Conservation (phyloP, 1,139 yeast species). For the Yamadazyma mexicana region DNA sequence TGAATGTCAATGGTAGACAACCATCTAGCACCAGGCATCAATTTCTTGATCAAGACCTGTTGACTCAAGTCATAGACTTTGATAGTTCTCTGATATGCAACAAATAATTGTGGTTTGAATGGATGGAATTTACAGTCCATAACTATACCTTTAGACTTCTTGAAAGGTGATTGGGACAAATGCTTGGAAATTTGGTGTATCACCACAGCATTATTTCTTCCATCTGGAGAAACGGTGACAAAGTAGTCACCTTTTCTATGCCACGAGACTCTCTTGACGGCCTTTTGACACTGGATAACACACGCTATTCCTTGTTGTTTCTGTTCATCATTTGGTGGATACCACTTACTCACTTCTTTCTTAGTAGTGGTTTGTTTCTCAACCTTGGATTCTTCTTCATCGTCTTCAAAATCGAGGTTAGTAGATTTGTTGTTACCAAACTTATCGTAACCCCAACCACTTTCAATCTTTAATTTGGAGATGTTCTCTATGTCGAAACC, state of each 20-base stretch:
- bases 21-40: slow-evolving; percentile 96
- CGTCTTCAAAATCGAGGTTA: slow-evolving; percentile 37
- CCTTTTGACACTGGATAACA: slow-evolving; percentile 64
- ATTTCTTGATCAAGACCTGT: slow-evolving; percentile 78
- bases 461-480: slow-evolving; percentile 76
- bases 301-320: slow-evolving; percentile 70
- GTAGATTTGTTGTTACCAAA: slow-evolving; percentile 52
- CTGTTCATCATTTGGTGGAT: slow-evolving; percentile 70
- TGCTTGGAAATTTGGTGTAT: slow-evolving; percentile 95
- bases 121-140: slow-evolving; percentile 98
- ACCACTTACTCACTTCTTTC: slow-evolving; percentile 78
- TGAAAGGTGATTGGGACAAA: slow-evolving; percentile 95
- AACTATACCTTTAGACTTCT: slow-evolving; percentile 87
- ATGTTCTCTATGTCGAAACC: slow-evolving; percentile 85
- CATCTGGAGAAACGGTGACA: slow-evolving; percentile 89
- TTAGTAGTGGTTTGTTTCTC: slow-evolving; percentile 39
- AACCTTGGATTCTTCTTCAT: slow-evolving; percentile 43
- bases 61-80: slow-evolving; percentile 88
- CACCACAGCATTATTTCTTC: slow-evolving; percentile 83
- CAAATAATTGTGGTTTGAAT: slow-evolving; percentile 88
- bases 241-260: slow-evolving; percentile 97
- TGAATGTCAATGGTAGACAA: slow-evolving; percentile 88
- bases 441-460: slow-evolving; percentile 91
- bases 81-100: slow-evolving; percentile 89
- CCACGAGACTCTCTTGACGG: slow-evolving; percentile 87